Conservation (phyloP, 2,329 filamentous ascomycete genomes). For the Claviceps sp. region DNA sequence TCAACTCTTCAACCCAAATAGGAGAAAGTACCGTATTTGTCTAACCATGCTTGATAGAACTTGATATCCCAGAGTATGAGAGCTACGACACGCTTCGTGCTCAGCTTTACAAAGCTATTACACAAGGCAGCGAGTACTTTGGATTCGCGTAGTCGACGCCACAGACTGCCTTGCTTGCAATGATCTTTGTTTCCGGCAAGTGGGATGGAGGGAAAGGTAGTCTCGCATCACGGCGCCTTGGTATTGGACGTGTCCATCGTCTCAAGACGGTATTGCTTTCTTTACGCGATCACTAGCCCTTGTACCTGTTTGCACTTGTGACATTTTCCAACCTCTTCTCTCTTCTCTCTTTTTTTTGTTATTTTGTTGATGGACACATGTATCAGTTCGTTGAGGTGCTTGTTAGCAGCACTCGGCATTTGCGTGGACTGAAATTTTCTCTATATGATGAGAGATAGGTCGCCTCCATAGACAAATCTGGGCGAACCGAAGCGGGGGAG, state of each 20-base stretch:
- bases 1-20: constrained; percentile 18
- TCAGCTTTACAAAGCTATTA: constrained; percentile 89
- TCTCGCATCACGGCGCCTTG: constrained; percentile 2
- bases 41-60: constrained; percentile 44
- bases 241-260: constrained; percentile 2
- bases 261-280: background rate
- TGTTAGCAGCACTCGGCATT: background rate
- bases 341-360: background rate
- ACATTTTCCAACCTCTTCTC: background rate
- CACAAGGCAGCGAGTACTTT: constrained; percentile 94
- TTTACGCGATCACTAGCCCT: background rate
- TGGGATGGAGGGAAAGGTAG: background rate
- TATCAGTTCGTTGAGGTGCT: background rate
- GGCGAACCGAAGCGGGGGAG: constrained; percentile 9
- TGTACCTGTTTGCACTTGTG: background rate
- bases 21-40: background rate
- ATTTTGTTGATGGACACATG: background rate
- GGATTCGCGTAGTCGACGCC: constrained; percentile 64
- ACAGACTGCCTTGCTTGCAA: background rate
- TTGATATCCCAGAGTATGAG: constrained; percentile 96
- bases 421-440: background rate
- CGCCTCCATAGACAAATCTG: background rate
- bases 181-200: background rate
- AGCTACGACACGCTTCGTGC: constrained; percentile 82
- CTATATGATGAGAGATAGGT: background rate